Conservation (phyloP, 768 basidiomycete genomes). For the Mycena sanguinolenta region DNA sequence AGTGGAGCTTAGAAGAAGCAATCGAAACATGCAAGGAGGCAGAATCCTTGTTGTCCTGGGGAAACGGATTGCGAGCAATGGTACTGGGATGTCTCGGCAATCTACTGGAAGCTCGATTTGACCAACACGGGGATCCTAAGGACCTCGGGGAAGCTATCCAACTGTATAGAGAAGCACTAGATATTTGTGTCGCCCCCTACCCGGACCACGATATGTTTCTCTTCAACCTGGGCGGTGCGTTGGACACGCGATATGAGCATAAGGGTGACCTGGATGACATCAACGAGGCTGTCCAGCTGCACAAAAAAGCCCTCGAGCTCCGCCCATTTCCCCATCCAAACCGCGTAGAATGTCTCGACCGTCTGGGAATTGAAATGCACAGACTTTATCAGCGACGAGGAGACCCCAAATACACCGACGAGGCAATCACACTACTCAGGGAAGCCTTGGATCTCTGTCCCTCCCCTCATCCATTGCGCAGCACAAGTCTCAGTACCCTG, state of each 20-base stretch:
- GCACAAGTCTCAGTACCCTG: too few relatives aligned
- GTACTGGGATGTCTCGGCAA: conserved; percentile 2
- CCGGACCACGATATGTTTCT: neutral
- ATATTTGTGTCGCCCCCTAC: neutral
- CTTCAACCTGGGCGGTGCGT: neutral
- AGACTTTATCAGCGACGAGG: neutral
- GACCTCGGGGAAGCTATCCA: conserved; percentile 11
- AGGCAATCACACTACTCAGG: neutral
- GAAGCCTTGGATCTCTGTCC: neutral
- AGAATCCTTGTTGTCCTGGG: conserved; percentile 12
- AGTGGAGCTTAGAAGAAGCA: neutral
- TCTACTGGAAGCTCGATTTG: conserved; percentile 2
- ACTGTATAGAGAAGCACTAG: conserved; percentile 7
- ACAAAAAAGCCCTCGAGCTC: neutral
- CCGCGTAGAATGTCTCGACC: neutral
- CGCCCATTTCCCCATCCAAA: conserved; percentile 4
- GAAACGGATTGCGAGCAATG: neutral
- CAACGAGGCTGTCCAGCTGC: conserved; percentile 6
- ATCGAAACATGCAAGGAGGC: neutral
- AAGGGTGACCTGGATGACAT: conserved; percentile 7
- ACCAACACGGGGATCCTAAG: neutral
- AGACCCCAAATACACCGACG: neutral
- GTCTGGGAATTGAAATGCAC: neutral
- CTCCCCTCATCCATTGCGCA: neutral
- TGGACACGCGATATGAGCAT: conserved; percentile 2